Evolutionary conservation across 768 basidiomycete species (phyloP), one percentile per base, ranked within the genome.

Genomic region (Lentinula guzmanii): DNA sequence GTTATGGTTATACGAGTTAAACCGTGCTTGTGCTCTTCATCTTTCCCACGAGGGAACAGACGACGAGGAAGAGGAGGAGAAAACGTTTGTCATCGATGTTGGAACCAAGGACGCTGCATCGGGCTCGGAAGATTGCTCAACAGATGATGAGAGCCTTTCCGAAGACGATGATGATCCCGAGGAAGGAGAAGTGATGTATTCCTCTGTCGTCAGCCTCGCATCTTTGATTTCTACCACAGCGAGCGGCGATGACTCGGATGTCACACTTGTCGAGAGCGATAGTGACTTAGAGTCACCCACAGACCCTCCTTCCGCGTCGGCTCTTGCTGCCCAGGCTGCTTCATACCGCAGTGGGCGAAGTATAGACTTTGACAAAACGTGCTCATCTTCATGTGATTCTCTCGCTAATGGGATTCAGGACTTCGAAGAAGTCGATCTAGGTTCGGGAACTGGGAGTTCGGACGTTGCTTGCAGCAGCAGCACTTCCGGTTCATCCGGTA

Each of bases 1-100:
- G 43, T 65, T 89, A n/a, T 89, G 83, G 76, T 77, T 85, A 70
- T 80, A 80, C 63, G 83, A 86, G 63, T 69, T 90, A 67, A 81
- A 82, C 50, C 45, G 34, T 11, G 70, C 78, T 62, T 68, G 69
- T 8, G 56, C 68, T 8, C 66, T 65, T 46, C 60, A 62, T n/a
- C 69, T 65, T 11, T 18, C 52, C 9, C 57, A 43, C 35, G 10
- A 33, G 53, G 52, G 34, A 45, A 62, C 39, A 15, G 45, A 13
- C 24, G 55, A 41, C 18, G 56, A 50, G 24, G 45, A 10, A 37
- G 54, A 39, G 21, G 56, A 28, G 0, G 61, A 58, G 28, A 16
- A 33, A 33, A 39, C 28, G 0, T 39, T 31, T 10, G 53, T 48
- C 41, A 56, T 3, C 9, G 54, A 58, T 41, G 51, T 11, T 2